Base-by-base conservation (phyloP, 768 basidiomycete species). In the Pleurotus tuoliensis region DNA sequence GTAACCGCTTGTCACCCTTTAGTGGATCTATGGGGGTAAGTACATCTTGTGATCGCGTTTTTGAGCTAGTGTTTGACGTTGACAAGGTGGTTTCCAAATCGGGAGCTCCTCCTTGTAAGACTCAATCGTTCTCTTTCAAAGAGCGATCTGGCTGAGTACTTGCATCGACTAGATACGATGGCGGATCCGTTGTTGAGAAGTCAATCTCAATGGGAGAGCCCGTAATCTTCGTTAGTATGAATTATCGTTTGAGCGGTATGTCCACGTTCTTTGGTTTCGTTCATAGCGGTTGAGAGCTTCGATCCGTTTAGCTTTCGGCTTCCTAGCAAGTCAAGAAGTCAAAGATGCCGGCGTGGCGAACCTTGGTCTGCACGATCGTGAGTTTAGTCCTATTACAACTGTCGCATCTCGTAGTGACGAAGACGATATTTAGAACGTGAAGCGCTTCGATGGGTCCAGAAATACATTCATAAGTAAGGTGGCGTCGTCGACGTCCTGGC, bases 401-500 rank as follows among this genome's bases (percentile, higher is more conserved):
- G 5, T 7, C 20, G n/a, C 15, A 22, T n/a, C 9, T 44, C 2
- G n/a, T 16, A 16, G 9, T 44, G n/a, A 44, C 3, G 13, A n/a
- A 22, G n/a, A 44, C 65, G 3, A 59, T 64, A 38, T 58, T 16
- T 66, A 85, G 78, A 81, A 62, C 74, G 80, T 3, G 67, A 76
- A 40, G 83, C 82, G 0, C 63, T 88, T 24, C 67, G 79, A 62
- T 88, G 85, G 86, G 75, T 87, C 4, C 78, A 84, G 52, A 75
- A 80, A 61, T 81, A 87, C 63, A 83, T 87, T 49, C 61, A 61
- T 20, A 71, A 75, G 2, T 53, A 40, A n/a, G 51, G 15, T 15
- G 8, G 30, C 7, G 1, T 9, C 30, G 3, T 11, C 30, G 11
- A 9, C 30, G 11, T 34, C 11, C 7, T 0, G 11, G 9, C 30